Conservation (phyloP, 2,329 filamentous ascomycete genomes). For the Trichoderma harzianum region DNA sequence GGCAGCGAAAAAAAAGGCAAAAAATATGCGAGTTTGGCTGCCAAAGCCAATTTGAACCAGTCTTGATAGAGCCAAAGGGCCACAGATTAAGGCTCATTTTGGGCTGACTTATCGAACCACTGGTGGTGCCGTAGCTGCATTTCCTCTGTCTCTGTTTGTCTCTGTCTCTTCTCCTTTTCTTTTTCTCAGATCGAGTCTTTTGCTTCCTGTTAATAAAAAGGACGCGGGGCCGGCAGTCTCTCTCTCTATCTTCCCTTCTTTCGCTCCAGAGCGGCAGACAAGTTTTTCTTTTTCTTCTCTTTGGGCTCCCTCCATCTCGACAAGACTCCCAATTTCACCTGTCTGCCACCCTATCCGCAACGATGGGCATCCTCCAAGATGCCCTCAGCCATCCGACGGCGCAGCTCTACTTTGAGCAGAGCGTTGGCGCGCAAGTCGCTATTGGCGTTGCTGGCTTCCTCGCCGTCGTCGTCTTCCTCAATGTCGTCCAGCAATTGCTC, state of each 20-base stretch:
- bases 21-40: neutral
- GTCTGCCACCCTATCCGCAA: neutral
- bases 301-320: neutral
- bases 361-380: conserved; percentile 57
- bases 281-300: neutral
- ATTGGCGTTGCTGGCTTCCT: conserved; percentile 44
- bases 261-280: neutral
- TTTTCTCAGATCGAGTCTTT: neutral
- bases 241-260: neutral
- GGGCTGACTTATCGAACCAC: conserved; percentile 18
- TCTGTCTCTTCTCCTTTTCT: neutral
- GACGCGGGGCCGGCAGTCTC: neutral
- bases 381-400: conserved; percentile 47
- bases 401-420: conserved; percentile 49
- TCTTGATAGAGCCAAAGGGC: neutral
- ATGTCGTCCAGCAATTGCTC: conserved; percentile 75
- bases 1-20: neutral
- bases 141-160: neutral
- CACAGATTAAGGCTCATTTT: conserved; percentile 11
- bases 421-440: conserved; percentile 46
- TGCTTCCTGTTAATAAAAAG: conserved; percentile 9
- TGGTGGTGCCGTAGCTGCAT: conserved; percentile 1
- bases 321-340: neutral
- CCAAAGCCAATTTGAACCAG: neutral
- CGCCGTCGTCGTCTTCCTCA: conserved; percentile 63